Evolutionary conservation across 1,284 basidiomycete species (phyloP), one percentile per base, ranked within the genome.

Genomic region (Naganishia sp.): DNA sequence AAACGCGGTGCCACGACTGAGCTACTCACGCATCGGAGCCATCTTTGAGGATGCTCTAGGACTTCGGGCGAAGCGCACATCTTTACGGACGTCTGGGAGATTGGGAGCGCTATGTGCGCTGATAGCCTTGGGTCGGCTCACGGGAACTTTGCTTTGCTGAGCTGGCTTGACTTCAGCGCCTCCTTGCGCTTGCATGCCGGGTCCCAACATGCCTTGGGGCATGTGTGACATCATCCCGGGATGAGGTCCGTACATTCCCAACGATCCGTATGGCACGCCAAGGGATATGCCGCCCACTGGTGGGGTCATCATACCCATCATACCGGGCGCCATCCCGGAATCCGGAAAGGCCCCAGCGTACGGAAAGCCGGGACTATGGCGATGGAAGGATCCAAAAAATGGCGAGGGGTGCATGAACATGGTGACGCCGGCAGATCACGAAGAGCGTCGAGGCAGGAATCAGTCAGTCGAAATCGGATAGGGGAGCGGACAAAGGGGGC

Each of bases 331-430:
- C 31, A 41, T 18, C 17, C 17, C 46, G 7, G 18, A 51, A 28
- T 61, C 58, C 6, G 58, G 58, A 41, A 61, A 32, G 1, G 47
- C 58, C 11, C 58, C 58, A 4, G 39, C 32, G 17, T 51, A 61
- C 7, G 58, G 58, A 31, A 42, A 61, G 5, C 47, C 58, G 21
- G 58, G 58, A 28, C 58, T 61, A n/a, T 42, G 31, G 13, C 35
- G 35, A 39, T 61, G 58, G 13, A 61, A 42, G 1, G 58, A 47
- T 21, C 58, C 47, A 51, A 13, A 46, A 28, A 61, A 61, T 17
- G 25, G 49, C 41, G 58, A 43, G 15, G 57, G 58, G 39, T 61
- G 50, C 58, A 51, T 61, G 58, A 51, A 61, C 58, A 61, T 61
- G 23, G 35, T 35, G 21, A 15, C 46, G 47, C 23, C 2, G 28